phyloP scores from a whole-genome alignment of 371 early-diverging fungal genomes.

The Mortierella sp. region DNA sequence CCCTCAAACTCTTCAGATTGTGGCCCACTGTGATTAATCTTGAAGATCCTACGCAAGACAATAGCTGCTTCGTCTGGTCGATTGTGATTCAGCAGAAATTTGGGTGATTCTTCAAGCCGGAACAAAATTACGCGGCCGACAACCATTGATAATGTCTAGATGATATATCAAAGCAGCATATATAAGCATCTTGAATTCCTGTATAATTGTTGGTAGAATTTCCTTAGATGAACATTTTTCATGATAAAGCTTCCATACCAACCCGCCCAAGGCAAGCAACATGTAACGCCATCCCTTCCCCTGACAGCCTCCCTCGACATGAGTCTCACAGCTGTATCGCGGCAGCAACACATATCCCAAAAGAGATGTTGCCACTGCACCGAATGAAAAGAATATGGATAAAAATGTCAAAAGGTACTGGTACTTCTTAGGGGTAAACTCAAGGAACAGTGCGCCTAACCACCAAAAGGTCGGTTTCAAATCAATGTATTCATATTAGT shows the following conservation, averaged over 20 bases:
- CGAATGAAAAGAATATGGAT: conserved; percentile 88
- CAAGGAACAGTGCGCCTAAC: conserved; percentile 85
- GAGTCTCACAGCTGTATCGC: conserved; percentile 74
- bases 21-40: conserved; percentile 70
- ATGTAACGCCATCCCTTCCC: conserved; percentile 86
- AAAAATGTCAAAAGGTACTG: conserved; percentile 87
- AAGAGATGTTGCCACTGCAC: conserved; percentile 81
- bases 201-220: background rate
- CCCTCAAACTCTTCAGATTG: conserved; percentile 40
- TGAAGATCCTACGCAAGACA: conserved; percentile 79
- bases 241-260: conserved; percentile 19
- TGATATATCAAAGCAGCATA: background rate
- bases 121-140: conserved; percentile 74
- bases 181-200: background rate
- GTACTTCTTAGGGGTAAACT: conserved; percentile 83
- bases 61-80: conserved; percentile 78
- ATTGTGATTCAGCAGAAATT: conserved; percentile 78
- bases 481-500: background rate
- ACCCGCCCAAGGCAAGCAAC: conserved; percentile 55
- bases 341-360: conserved; percentile 75
- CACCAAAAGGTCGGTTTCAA: too few relatives aligned
- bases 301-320: conserved; percentile 57
- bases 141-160: conserved; percentile 78
- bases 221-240: too few relatives aligned
- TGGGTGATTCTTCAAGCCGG: conserved; percentile 83